Conservation (phyloP, 805 yeast species). For the Kazachstania viticola region DNA sequence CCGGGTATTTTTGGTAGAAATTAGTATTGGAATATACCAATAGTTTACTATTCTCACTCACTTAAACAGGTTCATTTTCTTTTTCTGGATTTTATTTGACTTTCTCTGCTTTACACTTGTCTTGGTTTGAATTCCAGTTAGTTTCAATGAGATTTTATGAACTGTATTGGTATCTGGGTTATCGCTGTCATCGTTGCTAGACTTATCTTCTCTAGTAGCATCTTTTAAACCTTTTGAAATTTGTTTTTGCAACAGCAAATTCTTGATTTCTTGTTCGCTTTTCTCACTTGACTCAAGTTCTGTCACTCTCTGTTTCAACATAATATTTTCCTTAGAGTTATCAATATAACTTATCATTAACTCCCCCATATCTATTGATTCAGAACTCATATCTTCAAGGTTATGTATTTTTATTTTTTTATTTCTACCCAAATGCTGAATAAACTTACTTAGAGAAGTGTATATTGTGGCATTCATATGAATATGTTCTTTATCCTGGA, state of each 20-base stretch:
- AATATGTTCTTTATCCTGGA: constrained; percentile 68
- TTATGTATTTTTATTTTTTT: constrained; percentile 45
- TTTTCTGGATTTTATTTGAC: no score
- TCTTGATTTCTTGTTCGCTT: constrained; percentile 37
- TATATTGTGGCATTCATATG: constrained; percentile 88
- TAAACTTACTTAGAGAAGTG: constrained; percentile 57
- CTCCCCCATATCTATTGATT: constrained; percentile 28
- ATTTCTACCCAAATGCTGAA: constrained; percentile 44
- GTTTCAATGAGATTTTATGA: neutral
- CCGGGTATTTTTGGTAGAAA: no score
- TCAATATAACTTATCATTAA: constrained; percentile 43
- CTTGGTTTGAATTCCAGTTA: constrained; percentile 1
- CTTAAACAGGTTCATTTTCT: no score
- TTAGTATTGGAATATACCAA: no score
- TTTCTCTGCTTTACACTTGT: neutral
- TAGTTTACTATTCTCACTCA: no score
- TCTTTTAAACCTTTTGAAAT: constrained; percentile 20
- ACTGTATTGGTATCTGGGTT: no score
- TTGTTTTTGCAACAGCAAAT: constrained; percentile 39
- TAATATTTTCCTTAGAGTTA: constrained; percentile 37
- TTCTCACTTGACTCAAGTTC: constrained; percentile 28
- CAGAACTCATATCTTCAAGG: constrained; percentile 27
- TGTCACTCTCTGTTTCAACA: constrained; percentile 29
- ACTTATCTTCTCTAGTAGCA: neutral
- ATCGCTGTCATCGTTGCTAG: no score